Percentiles rank a stretch among this genome's conserved stretches.
Evolutionary conservation across 2,329 filamentous ascomycete genomes (phyloP).

Genomic region (Aspergillus sp.): DNA sequence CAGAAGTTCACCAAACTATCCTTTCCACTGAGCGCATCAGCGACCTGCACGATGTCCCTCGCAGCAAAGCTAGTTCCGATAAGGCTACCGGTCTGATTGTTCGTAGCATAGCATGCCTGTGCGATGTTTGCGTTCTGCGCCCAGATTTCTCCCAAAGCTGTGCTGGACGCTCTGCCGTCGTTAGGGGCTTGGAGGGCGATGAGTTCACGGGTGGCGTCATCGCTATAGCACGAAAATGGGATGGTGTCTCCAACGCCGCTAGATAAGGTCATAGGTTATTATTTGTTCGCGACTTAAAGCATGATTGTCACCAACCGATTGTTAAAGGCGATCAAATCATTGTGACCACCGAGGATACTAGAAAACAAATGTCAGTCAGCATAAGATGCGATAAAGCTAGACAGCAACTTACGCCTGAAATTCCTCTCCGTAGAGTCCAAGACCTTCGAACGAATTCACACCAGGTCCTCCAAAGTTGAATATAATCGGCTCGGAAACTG

Average conservation of each 20-base stretch:
- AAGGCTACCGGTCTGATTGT: slow-evolving; percentile 7
- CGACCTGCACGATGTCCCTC: slow-evolving; percentile 12
- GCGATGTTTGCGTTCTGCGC: slow-evolving; percentile 10
- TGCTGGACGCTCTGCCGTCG: background rate
- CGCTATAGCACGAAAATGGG: slow-evolving; percentile 9
- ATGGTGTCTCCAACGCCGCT: slow-evolving; percentile 13
- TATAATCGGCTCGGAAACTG: slow-evolving; percentile 8
- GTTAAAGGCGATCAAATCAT: slow-evolving; percentile 15
- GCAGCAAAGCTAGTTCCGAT: slow-evolving; percentile 16
- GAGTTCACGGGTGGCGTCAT: background rate
- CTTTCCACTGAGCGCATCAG: slow-evolving; percentile 11
- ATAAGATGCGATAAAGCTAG: background rate
- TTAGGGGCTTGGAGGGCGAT: background rate
- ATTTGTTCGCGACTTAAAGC: background rate
- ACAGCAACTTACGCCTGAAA: background rate
- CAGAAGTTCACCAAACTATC: slow-evolving; percentile 15
- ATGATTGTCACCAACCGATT: background rate
- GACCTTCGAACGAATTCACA: background rate
- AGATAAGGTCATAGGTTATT: background rate
- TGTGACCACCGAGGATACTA: slow-evolving; percentile 14
- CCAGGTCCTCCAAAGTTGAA: slow-evolving; percentile 15
- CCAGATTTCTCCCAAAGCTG: slow-evolving; percentile 6
- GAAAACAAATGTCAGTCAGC: background rate
- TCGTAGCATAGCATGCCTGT: slow-evolving; percentile 4
- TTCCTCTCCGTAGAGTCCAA: background rate